Percentiles rank a stretch among this genome's conserved stretches.
Evolutionary conservation across 306 rosid species (phyloP).

Genomic region (Urtica urens): DNA sequence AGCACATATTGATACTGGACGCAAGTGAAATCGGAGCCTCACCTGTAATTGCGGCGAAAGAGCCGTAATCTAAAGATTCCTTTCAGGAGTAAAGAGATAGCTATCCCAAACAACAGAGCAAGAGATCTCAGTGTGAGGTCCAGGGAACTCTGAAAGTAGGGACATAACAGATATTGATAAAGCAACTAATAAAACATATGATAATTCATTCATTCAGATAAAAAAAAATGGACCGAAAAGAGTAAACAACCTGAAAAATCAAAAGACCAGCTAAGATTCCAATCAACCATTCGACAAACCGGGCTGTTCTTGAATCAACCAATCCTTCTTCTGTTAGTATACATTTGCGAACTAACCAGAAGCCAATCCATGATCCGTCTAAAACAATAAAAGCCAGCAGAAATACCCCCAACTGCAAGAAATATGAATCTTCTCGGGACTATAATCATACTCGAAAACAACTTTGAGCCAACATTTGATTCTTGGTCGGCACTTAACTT

Average conservation of each 20-base stretch:
- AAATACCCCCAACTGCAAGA: constrained; percentile 67
- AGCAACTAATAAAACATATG: constrained; percentile 6
- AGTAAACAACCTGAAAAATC: constrained; percentile 58
- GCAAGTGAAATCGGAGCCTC: constrained; percentile 16
- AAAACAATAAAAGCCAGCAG: constrained; percentile 55
- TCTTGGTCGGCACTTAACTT: too few relatives aligned
- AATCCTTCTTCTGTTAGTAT: constrained; percentile 77
- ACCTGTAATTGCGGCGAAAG: constrained; percentile 47
- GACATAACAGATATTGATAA: constrained; percentile 15
- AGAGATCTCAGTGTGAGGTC: constrained; percentile 60
- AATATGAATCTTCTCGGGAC: not conserved
- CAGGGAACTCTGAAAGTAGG: constrained; percentile 64
- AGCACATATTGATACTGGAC: too few relatives aligned
- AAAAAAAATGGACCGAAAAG: not conserved
- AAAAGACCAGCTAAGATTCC: constrained; percentile 45
- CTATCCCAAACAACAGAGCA: constrained; percentile 40
- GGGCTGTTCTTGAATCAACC: constrained; percentile 57
- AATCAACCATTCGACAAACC: constrained; percentile 72
- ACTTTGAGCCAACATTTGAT: too few relatives aligned
- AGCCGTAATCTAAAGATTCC: constrained; percentile 41
- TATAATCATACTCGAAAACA: too few relatives aligned
- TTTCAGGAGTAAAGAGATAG: constrained; percentile 29
- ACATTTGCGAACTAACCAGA: constrained; percentile 69
- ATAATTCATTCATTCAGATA: constrained; percentile 6
- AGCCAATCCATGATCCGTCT: constrained; percentile 86